Base-by-base conservation (phyloP, 176 grass and related monocot genomes). In the Elymus sibiricus region DNA sequence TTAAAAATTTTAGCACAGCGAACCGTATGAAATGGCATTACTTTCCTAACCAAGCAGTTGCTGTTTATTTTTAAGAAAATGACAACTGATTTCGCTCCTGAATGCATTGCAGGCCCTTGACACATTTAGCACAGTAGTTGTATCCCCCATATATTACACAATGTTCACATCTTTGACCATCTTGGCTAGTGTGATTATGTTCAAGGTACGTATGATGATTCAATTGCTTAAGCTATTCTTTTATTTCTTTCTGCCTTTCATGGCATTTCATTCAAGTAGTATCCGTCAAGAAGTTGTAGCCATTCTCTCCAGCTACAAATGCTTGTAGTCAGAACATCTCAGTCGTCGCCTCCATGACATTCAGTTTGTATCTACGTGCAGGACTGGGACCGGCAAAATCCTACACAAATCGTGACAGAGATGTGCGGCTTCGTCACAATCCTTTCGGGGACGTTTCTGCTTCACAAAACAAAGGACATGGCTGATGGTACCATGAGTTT, bases 401-500 rank as follows among this genome's bases (percentile, higher is more conserved):
- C 86, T 3, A 95, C 90, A 26, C 93, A 95, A 88, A 95, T 95
- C 34, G 88, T 91, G 38, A 95, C 93, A 65, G 90, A 95, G 79
- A 92, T 89, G 83, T 95, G 88, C 76, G 93, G 90, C 43, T 95
- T 95, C 74, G 86, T 95, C 43, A 95, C 93, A 3, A 95, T 95
- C 83, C 90, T 95, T 74, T 90, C 90, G 38, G 93, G 93, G 64
- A 92, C 90, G 6, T 95, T 95, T 87, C 86, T 95, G 29, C 93
- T 95, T 63, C 93, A 95, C 73, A 92, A 90, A 85, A 92, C 90
- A 49, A 92, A 95, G 78, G 93, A 91, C 81, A 95, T 95, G 93
- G 42, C 85, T 63, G 79, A 92, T 60, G 93, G 91, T 82, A 74
- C 31, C 74, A 65, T 37, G 37, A 58, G 13, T 34, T 51, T 67